These are phyloP conservation scores for Calocybe gangraenosa DNA, from an alignment of 768 basidiomycete species.

Conservation along the genomic window DNA sequence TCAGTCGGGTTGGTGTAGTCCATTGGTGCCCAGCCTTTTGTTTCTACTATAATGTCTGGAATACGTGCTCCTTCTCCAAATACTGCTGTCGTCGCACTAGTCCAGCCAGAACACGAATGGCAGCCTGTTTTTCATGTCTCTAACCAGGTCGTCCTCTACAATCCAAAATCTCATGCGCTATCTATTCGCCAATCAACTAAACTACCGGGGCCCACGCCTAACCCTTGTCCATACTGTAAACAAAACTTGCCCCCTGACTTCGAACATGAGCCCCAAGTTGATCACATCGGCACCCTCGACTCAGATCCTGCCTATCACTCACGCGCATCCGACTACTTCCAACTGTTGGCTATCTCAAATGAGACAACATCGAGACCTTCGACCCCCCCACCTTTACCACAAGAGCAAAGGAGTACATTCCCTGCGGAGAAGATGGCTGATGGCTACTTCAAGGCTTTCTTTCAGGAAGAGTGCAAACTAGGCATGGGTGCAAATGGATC, in stretches of 20 bases:
- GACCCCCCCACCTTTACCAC: conserved; percentile 26
- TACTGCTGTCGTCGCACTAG: conserved; percentile 15
- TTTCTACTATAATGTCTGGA: too few relatives aligned
- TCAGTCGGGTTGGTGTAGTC: too few relatives aligned
- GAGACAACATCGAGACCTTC: conserved; percentile 54
- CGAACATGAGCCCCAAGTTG: conserved; percentile 20
- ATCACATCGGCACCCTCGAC: conserved; percentile 25
- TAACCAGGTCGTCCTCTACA: conserved; percentile 85
- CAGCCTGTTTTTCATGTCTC: conserved; percentile 78
- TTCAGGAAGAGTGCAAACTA: conserved; percentile 81
- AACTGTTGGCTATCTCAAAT: conserved; percentile 68
- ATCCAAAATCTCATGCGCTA: conserved; percentile 79
- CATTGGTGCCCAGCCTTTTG: too few relatives aligned
- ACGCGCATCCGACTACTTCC: conserved; percentile 77
- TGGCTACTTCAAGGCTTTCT: conserved; percentile 92
- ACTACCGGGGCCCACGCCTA: conserved; percentile 17
- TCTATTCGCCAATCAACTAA: conserved; percentile 46
- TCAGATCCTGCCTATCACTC: conserved; percentile 42
- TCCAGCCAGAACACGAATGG: conserved; percentile 43
- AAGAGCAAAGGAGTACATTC: conserved; percentile 37
- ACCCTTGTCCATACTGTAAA: conserved; percentile 73
- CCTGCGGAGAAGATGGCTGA: conserved; percentile 76
- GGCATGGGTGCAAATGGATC: conserved; percentile 96
- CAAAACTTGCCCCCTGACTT: conserved; percentile 50
- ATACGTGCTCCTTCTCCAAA: conserved; percentile 16